phyloP scores from a whole-genome alignment of 257 asterid species.

The Lantana camara region DNA sequence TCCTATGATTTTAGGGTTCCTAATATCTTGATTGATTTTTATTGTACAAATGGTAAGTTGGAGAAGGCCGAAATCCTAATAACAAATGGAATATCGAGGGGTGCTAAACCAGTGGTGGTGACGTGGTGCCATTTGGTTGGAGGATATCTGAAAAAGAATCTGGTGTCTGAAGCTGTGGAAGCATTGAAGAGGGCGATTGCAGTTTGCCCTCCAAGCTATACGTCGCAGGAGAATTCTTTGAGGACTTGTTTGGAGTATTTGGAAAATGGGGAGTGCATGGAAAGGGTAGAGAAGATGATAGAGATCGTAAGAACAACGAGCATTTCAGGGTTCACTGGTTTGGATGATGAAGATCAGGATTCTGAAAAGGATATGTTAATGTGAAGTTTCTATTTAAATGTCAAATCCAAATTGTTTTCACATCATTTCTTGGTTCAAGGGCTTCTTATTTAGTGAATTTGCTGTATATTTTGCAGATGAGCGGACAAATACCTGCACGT shows the following conservation, averaged over 20 bases:
- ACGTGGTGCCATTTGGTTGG: slow-evolving; percentile 67
- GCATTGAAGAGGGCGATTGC: slow-evolving; percentile 63
- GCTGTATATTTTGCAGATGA: no score
- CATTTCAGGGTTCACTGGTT: slow-evolving; percentile 18
- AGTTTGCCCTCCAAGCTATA: slow-evolving; percentile 38
- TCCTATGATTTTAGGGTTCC: slow-evolving; percentile 59
- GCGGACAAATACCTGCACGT: no score
- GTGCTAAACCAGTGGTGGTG: slow-evolving; percentile 43
- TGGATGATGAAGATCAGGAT: slow-evolving; percentile 30
- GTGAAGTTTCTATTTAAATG: no score
- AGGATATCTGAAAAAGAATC: slow-evolving; percentile 45
- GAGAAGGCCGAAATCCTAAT: slow-evolving; percentile 58
- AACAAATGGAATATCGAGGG: slow-evolving; percentile 40
- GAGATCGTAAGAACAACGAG: slow-evolving; percentile 33
- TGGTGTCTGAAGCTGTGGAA: slow-evolving; percentile 42
- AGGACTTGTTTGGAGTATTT: slow-evolving; percentile 47
- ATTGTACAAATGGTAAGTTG: slow-evolving; percentile 49
- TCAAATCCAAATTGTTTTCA: no score
- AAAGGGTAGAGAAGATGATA: slow-evolving; percentile 46
- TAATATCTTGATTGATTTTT: slow-evolving; percentile 56
- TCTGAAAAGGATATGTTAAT: background rate
- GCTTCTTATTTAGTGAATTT: no score
- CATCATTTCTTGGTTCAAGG: no score
- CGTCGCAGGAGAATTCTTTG: slow-evolving; percentile 45
- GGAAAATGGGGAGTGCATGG: slow-evolving; percentile 40